Conservation (phyloP, 345 rosid genomes). For the Eucalyptus lansdowneana region DNA sequence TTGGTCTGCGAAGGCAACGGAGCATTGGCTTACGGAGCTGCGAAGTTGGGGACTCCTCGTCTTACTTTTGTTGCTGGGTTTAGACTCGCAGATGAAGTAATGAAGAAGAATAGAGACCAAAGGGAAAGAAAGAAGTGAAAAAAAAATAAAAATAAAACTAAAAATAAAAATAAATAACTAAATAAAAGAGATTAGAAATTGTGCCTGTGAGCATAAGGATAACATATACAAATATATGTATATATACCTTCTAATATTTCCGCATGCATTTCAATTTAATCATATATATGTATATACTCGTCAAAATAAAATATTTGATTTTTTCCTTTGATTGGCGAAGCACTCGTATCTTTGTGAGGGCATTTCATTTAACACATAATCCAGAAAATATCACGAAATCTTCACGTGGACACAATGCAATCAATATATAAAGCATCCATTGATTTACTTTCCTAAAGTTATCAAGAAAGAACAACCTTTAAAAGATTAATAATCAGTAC, state of each 20-base stretch:
- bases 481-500: neutral
- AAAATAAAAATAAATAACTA: no score
- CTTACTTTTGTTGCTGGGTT: no score
- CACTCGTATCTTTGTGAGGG: neutral
- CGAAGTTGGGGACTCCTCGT: no score
- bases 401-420: neutral
- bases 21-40: neutral
- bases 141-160: no score
- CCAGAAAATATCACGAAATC: neutral
- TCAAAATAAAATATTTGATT: neutral
- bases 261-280: neutral
- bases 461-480: neutral
- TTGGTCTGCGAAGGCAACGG: neutral
- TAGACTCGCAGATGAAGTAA: neutral
- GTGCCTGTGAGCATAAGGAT: neutral
- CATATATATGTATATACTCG: neutral
- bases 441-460: neutral
- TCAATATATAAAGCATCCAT: no score
- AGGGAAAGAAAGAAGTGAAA: neutral
- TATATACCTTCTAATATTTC: no score
- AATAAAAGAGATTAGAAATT: neutral
- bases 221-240: neutral
- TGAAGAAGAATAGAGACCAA: neutral
- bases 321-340: neutral
- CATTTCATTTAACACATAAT: neutral